Percentiles rank a stretch among this genome's conserved stretches.
Evolutionary conservation across 2,329 filamentous ascomycete species (phyloP).

Genomic region (Xylariaceae sp.): DNA sequence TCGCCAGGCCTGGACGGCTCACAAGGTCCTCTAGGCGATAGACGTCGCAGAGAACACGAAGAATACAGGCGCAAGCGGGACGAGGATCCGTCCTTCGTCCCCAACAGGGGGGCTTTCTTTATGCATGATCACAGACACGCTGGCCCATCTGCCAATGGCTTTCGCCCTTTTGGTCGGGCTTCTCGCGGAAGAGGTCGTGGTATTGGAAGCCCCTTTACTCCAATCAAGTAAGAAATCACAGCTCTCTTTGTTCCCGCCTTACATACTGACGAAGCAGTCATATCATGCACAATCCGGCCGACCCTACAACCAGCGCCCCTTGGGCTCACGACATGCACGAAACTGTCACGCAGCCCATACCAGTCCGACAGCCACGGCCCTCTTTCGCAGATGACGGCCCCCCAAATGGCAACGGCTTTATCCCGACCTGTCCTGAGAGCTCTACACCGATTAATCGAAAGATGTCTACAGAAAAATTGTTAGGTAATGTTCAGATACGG

Average conservation of each 20-base stretch:
- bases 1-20: slow-evolving; percentile 49
- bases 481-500: slow-evolving; percentile 85
- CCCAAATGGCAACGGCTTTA: slow-evolving; percentile 60
- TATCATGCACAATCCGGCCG: slow-evolving; percentile 54
- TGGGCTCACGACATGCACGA: slow-evolving; percentile 98
- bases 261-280: slow-evolving; percentile 36
- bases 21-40: slow-evolving; percentile 68
- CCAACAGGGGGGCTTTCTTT: slow-evolving; percentile 93
- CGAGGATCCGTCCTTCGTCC: slow-evolving; percentile 90
- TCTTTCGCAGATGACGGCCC: slow-evolving; percentile 54
- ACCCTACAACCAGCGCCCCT: slow-evolving; percentile 72
- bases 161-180: slow-evolving; percentile 72
- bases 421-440: slow-evolving; percentile 64
- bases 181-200: slow-evolving; percentile 66
- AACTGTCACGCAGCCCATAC: slow-evolving; percentile 56
- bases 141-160: slow-evolving; percentile 77
- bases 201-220: slow-evolving; percentile 63
- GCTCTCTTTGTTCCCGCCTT: slow-evolving; percentile 5
- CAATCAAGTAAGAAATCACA: slow-evolving; percentile 64
- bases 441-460: slow-evolving; percentile 72
- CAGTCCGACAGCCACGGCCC: slow-evolving; percentile 50
- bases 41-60: slow-evolving; percentile 83
- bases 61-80: slow-evolving; percentile 89
- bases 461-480: slow-evolving; percentile 81
- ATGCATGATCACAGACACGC: slow-evolving; percentile 91